Evolutionary conservation across 352 stramenopile species (phyloP), one percentile per base, ranked within the genome.

Genomic region (Phytophthora lateralis): DNA sequence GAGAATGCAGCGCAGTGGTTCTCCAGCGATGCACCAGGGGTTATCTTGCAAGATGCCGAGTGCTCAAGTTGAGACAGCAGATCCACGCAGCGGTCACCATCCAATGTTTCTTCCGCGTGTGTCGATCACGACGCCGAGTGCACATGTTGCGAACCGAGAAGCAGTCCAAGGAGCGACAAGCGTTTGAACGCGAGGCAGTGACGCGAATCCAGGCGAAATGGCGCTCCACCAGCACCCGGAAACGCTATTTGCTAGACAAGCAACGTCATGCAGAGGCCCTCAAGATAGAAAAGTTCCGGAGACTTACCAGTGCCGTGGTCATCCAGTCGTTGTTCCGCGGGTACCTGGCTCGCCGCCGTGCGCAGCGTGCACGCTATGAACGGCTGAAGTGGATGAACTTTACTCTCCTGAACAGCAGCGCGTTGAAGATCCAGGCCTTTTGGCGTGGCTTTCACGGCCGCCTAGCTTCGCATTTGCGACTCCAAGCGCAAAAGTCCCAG

Each of bases 361-460:
- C 76, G 0, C 78, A 90, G 45, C 71, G 69, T 7, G 57, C 69
- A 46, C 82, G 83, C 8, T 84, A 78, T 52, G 81, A 93, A 39
- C 80, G 80, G 56, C 74, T 94, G 39, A 86, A 87, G 63, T 88
- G 74, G 76, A 73, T 89, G 64, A 79, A 90, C 42, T 63, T 82
- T 2, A 75, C 77, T 4, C 52, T 82, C 9, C 70, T 91, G 73
- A 79, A 91, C 43, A 69, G 66, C 20, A 84, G 75, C 15, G 85
- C 82, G 9, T 65, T 95, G 10, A 77, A 76, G n/a, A 93, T 95
- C 47, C 88, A 96, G 53, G 70, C 75, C 0, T 77, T 69, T 27
- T 96, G 82, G 82, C 78, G 88, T n/a, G 85, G 85, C 0, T 90
- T 78, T 54, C 83, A 90, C 44, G 83, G 78, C 15, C 83, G 84